Evolutionary conservation across 2,329 filamentous ascomycete species (phyloP).

Genomic region (Cladosporium cucumerinum): DNA sequence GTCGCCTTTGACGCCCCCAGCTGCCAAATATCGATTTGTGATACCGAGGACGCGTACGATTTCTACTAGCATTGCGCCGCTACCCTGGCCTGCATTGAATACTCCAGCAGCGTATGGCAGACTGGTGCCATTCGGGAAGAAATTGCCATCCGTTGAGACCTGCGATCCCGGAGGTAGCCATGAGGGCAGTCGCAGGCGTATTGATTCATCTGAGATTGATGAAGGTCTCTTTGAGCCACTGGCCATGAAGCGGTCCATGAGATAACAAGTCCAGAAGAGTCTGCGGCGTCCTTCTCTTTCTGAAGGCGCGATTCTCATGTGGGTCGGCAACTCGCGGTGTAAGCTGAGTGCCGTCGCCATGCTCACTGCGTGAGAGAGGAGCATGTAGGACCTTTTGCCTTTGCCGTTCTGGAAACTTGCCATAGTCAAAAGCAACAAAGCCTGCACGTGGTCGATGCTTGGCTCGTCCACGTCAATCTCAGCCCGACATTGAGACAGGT

Average conservation of each 20-base stretch:
- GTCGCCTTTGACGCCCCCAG: constrained; percentile 82
- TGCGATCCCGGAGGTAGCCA: constrained; percentile 54
- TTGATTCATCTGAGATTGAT: constrained; percentile 73
- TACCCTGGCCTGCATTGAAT: constrained; percentile 68
- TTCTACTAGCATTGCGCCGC: constrained; percentile 77
- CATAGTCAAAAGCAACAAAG: constrained; percentile 69
- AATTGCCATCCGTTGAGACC: constrained; percentile 69
- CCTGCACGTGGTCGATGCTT: constrained; percentile 72
- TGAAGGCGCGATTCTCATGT: constrained; percentile 58
- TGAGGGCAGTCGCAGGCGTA: constrained; percentile 70
- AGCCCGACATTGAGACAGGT: constrained; percentile 64
- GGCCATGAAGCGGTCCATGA: constrained; percentile 78
- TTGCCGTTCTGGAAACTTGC: constrained; percentile 74
- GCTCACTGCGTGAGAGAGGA: constrained; percentile 72
- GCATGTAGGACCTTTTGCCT: constrained; percentile 84
- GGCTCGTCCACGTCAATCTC: constrained; percentile 78
- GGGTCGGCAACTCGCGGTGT: constrained; percentile 68
- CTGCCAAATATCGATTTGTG: constrained; percentile 79
- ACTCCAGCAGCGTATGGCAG: constrained; percentile 43
- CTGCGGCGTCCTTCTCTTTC: constrained; percentile 74
- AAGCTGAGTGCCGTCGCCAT: constrained; percentile 82
- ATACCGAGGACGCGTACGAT: constrained; percentile 78
- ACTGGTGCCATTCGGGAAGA: constrained; percentile 77
- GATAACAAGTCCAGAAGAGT: constrained; percentile 86
- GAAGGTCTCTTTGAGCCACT: constrained; percentile 79